Evolutionary conservation across 176 grass and related monocot genomes (phyloP).

Genomic region (Leersia perrieri): DNA sequence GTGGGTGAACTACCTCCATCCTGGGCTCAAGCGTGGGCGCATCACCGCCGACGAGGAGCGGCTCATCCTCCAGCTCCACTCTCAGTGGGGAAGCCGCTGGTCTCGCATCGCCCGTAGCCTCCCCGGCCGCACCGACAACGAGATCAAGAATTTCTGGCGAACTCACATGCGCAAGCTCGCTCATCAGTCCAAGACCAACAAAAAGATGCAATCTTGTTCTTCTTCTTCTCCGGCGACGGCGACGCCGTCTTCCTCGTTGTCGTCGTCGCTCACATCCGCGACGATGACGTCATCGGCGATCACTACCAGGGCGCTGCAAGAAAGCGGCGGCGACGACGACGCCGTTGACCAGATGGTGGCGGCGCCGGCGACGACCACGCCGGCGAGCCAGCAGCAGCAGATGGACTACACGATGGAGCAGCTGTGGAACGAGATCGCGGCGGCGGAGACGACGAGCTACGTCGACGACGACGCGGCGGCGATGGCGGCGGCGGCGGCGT

Average conservation of each 20-base stretch:
- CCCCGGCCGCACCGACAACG: slow-evolving; percentile 94
- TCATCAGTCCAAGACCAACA: slow-evolving; percentile 40
- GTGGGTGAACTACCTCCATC: slow-evolving; percentile 94
- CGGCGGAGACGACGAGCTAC: slow-evolving; percentile 40
- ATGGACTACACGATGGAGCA: slow-evolving; percentile 51
- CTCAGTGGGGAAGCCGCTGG: slow-evolving; percentile 83
- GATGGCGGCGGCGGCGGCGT: slow-evolving; percentile 5
- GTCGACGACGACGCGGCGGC: slow-evolving; percentile 8
- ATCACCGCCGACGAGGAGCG: slow-evolving; percentile 89
- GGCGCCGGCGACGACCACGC: slow-evolving; percentile 26
- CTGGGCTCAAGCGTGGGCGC: slow-evolving; percentile 71
- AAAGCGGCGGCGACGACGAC: not conserved
- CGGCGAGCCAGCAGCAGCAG: slow-evolving; percentile 8
- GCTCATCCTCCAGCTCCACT: slow-evolving; percentile 70
- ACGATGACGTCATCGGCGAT: not conserved
- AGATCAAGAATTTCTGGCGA: slow-evolving; percentile 99
- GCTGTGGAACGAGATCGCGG: slow-evolving; percentile 88
- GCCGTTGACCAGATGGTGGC: slow-evolving; percentile 29
- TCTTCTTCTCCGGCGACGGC: not conserved
- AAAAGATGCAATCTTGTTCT: not conserved
- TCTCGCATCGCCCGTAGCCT: slow-evolving; percentile 87
- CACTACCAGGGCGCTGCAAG: not conserved
- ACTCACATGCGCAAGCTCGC: slow-evolving; percentile 85
- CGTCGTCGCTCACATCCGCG: slow-evolving; percentile 32
- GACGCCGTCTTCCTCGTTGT: slow-evolving; percentile 3